Evolutionary conservation across 2,329 filamentous ascomycete genomes (phyloP), one percentile per base, ranked within the genome.

Genomic region (Sclerotinia trifoliorum): DNA sequence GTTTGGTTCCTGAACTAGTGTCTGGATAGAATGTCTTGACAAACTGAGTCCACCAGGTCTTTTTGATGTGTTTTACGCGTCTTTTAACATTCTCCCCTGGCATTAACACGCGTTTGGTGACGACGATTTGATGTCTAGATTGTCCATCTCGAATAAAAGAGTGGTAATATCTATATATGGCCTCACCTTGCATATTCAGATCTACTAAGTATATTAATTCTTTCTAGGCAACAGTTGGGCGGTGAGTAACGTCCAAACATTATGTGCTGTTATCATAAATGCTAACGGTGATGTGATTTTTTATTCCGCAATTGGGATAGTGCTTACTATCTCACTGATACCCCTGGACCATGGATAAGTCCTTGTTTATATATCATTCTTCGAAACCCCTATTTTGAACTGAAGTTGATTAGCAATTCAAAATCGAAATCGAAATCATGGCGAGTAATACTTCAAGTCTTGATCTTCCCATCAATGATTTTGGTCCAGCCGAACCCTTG

Each of bases 401-500:
- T 44, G 21, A 35, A n/a, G 24, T 15, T 24, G 26, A 55, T 57
- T 19, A 61, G 6, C 2, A 15, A 17, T 24, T 54, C 29, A 17
- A 42, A 39, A 29, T 26, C 42, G n/a, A 39, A 35, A 32, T 52
- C 26, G 35, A 57, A 56, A 55, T 26, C 21, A 67, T 68, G 66
- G 39, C 66, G 17, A 64, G 17, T 19, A 68, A 68, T 29, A 29
- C 35, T 24, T 68, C 66, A 19, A 29, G 17, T 32, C 15, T 68
- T 10, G 32, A 29, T 24, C 15, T 56, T 39, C 15, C n/a, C 7
- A 44, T 57, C 39, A 65, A 68, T 42, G 42, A 65, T 42, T 75
- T 74, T 63, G 71, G 72, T 42, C 73, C 73, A 3, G 56, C 66
- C 24, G 57, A 69, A 42, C 64, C 70, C 21, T 60, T 63, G 1